A percentile compares a stretch with the other conserved stretches of the same genome.
phyloP scores from a whole-genome alignment of 1,139 yeast genomes.

The Hansenula lynferdii region DNA sequence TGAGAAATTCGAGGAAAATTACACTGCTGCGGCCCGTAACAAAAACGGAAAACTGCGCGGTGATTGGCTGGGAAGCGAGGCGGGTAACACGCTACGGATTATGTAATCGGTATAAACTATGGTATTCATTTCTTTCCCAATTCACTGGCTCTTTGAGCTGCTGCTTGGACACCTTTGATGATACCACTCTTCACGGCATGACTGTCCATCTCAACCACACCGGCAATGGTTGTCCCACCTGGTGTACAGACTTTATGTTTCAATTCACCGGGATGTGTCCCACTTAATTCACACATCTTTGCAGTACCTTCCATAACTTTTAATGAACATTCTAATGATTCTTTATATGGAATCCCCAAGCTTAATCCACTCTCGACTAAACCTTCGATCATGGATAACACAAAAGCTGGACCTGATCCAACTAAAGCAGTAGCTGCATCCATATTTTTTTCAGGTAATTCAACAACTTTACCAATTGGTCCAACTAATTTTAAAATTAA shows the following conservation, averaged over 20 bases:
- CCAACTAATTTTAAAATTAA: slow-evolving; percentile 54
- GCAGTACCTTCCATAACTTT: slow-evolving; percentile 97
- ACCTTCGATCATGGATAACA: slow-evolving; percentile 84
- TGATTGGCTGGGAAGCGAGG: slow-evolving; percentile 12
- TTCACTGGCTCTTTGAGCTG: slow-evolving; percentile 77
- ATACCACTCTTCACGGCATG: slow-evolving; percentile 84
- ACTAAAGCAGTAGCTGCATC: slow-evolving; percentile 95
- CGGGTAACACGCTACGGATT: neutral
- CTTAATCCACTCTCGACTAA: slow-evolving; percentile 92
- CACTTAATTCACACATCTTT: slow-evolving; percentile 77
- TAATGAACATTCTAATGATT: slow-evolving; percentile 87
- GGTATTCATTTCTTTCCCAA: slow-evolving; percentile 57
- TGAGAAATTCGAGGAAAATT: neutral
- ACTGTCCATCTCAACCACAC: slow-evolving; percentile 88
- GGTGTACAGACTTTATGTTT: slow-evolving; percentile 94
- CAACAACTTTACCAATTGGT: slow-evolving; percentile 68
- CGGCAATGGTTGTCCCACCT: slow-evolving; percentile 98
- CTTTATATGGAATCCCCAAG: slow-evolving; percentile 88
- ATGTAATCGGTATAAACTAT: neutral
- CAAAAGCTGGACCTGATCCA: slow-evolving; percentile 97
- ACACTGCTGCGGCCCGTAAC: slow-evolving; percentile 11
- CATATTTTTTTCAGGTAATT: slow-evolving; percentile 85
- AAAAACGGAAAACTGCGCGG: slow-evolving; percentile 6
- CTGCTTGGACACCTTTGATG: slow-evolving; percentile 85
- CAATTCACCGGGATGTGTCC: slow-evolving; percentile 87